These are phyloP conservation scores for Cryptosporidium sp. DNA, from an alignment of 169 alveolate genomes.

Conservation along the genomic window DNA sequence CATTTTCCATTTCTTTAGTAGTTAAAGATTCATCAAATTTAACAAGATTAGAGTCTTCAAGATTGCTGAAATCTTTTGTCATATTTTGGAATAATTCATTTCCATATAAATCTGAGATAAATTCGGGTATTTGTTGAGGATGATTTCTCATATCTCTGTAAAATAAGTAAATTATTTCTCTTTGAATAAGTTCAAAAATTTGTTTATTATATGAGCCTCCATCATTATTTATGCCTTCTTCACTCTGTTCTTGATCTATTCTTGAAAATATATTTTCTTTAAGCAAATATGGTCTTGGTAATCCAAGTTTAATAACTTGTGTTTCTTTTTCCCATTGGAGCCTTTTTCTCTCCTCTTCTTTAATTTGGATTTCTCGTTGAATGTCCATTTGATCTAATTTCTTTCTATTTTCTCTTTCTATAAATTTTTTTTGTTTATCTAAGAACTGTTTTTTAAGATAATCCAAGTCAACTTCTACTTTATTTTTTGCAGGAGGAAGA, in stretches of 20 bases:
- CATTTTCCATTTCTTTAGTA: neutral
- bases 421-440: neutral
- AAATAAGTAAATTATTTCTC: slow-evolving; percentile 30
- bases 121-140: slow-evolving; percentile 65
- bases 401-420: neutral
- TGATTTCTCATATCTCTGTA: slow-evolving; percentile 15
- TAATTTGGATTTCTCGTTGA: neutral
- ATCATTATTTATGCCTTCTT: neutral
- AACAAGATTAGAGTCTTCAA: neutral
- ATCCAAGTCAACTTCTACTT: slow-evolving; percentile 27
- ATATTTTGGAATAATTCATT: slow-evolving; percentile 4
- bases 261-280: slow-evolving; percentile 13
- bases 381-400: slow-evolving; percentile 32
- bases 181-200: neutral
- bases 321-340: slow-evolving; percentile 32
- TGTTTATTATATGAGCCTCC: neutral
- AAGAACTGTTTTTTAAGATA: neutral
- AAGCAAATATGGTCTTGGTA: slow-evolving; percentile 60
- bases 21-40: slow-evolving; percentile 18
- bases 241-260: neutral
- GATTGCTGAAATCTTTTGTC: neutral
- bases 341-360: neutral
- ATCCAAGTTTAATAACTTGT: slow-evolving; percentile 21
- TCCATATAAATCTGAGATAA: slow-evolving; percentile 28
- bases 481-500: slow-evolving; percentile 60